Evolutionary conservation across 2,329 filamentous ascomycete genomes (phyloP).

Genomic region (Scorias spongiosa): DNA sequence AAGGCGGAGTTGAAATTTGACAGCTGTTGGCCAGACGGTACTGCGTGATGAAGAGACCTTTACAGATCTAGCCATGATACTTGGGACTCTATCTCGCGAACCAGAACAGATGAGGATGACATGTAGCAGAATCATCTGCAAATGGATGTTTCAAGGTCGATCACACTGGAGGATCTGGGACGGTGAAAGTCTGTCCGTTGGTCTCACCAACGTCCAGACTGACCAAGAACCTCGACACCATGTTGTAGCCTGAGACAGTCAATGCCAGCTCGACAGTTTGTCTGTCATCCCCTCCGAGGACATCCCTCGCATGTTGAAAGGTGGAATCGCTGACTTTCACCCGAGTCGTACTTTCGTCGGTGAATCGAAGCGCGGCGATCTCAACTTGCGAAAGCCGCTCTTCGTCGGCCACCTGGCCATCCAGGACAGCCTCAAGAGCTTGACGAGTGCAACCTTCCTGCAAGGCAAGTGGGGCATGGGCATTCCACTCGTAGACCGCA

Average conservation of each 20-base stretch:
- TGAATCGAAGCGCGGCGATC: constrained; percentile 18
- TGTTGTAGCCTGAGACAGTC: constrained; percentile 23
- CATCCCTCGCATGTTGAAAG: constrained; percentile 16
- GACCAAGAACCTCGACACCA: constrained; percentile 23
- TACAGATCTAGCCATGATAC: too few species aligned
- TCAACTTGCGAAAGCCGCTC: constrained; percentile 15
- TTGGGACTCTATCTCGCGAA: too few species aligned
- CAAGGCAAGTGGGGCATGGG: constrained; percentile 18
- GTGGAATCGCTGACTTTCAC: constrained; percentile 17
- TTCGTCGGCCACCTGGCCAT: constrained; percentile 8
- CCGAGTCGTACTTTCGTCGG: constrained; percentile 19
- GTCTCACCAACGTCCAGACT: constrained; percentile 24
- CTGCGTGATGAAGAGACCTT: too few species aligned
- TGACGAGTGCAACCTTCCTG: constrained; percentile 15
- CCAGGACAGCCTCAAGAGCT: constrained; percentile 13
- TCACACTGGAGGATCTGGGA: constrained; percentile 9
- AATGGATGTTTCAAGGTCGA: too few species aligned
- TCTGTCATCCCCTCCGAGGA: constrained; percentile 15
- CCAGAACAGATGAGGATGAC: too few species aligned
- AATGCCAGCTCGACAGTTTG: constrained; percentile 22
- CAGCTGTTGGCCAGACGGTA: too few species aligned
- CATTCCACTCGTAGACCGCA: constrained; percentile 23
- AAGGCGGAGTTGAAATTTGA: too few species aligned
- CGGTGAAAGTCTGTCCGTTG: constrained; percentile 20
- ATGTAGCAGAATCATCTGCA: too few species aligned